These are phyloP conservation scores for Aspergillus texensis DNA, from an alignment of 2,329 filamentous ascomycete genomes.

Conservation along the genomic window DNA sequence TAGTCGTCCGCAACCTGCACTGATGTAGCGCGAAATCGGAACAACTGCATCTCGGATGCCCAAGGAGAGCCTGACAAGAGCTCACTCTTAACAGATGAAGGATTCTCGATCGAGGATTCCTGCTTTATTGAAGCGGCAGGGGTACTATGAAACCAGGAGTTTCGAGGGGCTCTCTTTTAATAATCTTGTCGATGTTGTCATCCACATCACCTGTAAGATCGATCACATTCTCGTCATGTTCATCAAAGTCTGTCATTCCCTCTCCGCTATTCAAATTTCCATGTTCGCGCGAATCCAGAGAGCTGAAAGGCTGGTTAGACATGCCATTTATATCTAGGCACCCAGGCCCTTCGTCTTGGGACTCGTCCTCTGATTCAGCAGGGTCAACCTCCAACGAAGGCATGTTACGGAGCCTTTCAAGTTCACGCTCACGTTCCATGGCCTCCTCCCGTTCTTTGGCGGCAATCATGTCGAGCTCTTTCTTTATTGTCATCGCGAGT, in stretches of 20 bases:
- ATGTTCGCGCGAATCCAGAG: too few relatives aligned
- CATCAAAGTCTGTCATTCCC: constrained; percentile 15
- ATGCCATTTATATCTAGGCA: not conserved
- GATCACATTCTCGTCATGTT: constrained; percentile 20
- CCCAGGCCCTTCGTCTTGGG: constrained; percentile 3
- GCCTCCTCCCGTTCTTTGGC: constrained; percentile 12
- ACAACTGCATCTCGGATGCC: constrained; percentile 20
- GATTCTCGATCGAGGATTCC: not conserved
- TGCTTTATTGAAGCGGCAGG: not conserved
- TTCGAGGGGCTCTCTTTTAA: constrained; percentile 12
- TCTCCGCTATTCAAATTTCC: too few relatives aligned
- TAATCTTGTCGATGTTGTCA: constrained; percentile 15
- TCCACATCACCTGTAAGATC: constrained; percentile 19
- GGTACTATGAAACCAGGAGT: not conserved
- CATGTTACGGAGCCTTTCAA: not conserved
- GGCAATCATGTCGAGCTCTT: constrained; percentile 17
- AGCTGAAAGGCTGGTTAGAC: not conserved
- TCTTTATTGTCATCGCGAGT: constrained; percentile 15
- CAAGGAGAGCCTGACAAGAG: constrained; percentile 13
- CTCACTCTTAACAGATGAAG: constrained; percentile 6
- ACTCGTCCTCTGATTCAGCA: not conserved
- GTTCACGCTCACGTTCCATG: not conserved
- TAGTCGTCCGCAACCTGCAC: constrained; percentile 24
- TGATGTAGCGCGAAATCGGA: constrained; percentile 21
- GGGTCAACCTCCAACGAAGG: not conserved